These are phyloP conservation scores for Verticillium albo-atrum DNA, from an alignment of 2,329 filamentous ascomycete genomes.

Conservation along the genomic window DNA sequence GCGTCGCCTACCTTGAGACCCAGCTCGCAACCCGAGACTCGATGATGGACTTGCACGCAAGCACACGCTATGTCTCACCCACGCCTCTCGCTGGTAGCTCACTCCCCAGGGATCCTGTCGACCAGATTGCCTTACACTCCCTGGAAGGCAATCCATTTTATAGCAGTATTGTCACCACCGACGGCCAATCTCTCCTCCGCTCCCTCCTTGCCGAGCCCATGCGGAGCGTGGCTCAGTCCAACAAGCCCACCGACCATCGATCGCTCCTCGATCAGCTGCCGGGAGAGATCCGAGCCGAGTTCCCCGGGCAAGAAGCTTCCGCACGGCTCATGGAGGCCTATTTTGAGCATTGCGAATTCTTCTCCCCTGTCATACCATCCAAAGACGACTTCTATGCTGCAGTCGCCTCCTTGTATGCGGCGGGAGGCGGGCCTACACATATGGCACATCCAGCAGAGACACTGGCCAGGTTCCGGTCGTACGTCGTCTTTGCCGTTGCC, in stretches of 20 bases:
- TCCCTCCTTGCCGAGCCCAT: conserved; percentile 7
- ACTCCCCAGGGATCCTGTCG: background rate
- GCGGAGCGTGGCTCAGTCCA: background rate
- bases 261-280: conserved; percentile 11
- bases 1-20: conserved; percentile 17
- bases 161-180: background rate
- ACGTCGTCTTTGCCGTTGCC: conserved; percentile 6
- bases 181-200: conserved; percentile 5
- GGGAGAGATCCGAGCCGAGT: conserved; percentile 2
- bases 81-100: background rate
- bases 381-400: conserved; percentile 10
- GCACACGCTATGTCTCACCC: background rate
- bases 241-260: conserved; percentile 3
- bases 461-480: conserved; percentile 3
- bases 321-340: conserved; percentile 14
- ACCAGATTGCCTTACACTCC: background rate
- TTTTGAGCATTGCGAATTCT: conserved; percentile 23
- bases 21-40: conserved; percentile 2
- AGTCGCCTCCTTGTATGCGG: background rate
- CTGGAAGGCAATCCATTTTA: background rate
- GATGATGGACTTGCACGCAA: background rate
- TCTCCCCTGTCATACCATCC: conserved; percentile 16
- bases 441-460: background rate
- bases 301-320: conserved; percentile 9
- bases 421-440: background rate